Evolutionary conservation across 1,284 basidiomycete species (phyloP).

Genomic region (Ganoderma resinaceum): DNA sequence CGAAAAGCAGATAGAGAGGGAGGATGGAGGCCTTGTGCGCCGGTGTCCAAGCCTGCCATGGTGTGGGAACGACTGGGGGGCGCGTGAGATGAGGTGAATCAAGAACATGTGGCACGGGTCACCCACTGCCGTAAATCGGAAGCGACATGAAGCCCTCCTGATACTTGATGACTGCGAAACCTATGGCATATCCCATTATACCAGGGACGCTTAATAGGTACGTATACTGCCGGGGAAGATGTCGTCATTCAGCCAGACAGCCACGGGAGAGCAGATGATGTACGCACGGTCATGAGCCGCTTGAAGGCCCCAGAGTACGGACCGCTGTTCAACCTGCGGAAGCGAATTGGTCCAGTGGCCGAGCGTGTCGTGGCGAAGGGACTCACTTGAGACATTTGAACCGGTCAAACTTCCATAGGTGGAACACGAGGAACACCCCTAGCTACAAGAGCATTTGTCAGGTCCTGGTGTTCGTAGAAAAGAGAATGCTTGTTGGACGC

Average conservation of each 20-base stretch:
- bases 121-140: constrained; percentile 59
- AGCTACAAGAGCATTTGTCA: constrained; percentile 48
- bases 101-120: too few relatives aligned
- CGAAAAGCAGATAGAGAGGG: constrained; percentile 67
- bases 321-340: constrained; percentile 69
- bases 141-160: constrained; percentile 61
- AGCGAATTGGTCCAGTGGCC: background rate
- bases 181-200: constrained; percentile 62
- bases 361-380: background rate
- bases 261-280: background rate
- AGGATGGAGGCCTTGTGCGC: constrained; percentile 56
- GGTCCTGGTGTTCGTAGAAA: background rate
- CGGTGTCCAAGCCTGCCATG: constrained; percentile 63
- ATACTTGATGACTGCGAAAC: constrained; percentile 76
- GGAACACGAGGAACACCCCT: constrained; percentile 67
- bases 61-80: constrained; percentile 66
- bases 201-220: constrained; percentile 71
- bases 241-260: background rate
- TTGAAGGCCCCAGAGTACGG: constrained; percentile 76
- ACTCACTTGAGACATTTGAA: constrained; percentile 74
- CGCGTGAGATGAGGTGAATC: background rate
- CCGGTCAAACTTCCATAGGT: constrained; percentile 79
- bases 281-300: constrained; percentile 75
- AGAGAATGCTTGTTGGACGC: constrained; percentile 27
- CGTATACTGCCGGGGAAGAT: constrained; percentile 59